Conservation (phyloP, 228 moss, liverwort and hornwort genomes). For the Sphagnum magellanicum region DNA sequence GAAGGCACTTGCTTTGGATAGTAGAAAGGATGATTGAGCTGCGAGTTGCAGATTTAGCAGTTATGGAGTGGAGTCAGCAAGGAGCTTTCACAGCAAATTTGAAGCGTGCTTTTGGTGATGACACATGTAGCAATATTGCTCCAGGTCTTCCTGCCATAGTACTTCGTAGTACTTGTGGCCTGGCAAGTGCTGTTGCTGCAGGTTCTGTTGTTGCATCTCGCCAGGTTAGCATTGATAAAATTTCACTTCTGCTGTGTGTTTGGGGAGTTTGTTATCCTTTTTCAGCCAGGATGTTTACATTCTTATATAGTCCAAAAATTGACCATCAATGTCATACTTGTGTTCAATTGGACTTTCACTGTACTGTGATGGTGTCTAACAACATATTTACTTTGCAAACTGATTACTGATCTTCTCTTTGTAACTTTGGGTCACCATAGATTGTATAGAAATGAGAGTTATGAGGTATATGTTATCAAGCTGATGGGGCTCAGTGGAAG, state of each 20-base stretch:
- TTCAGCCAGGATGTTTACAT: not conserved
- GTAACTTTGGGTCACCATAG: too few species aligned
- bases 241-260: not conserved
- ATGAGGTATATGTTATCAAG: too few species aligned
- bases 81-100: constrained; percentile 74
- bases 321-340: too few species aligned
- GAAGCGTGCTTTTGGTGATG: constrained; percentile 76
- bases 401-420: too few species aligned
- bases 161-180: constrained; percentile 75
- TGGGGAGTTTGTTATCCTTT: not conserved
- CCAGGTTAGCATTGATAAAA: constrained; percentile 36
- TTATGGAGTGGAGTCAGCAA: constrained; percentile 82
- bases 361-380: too few species aligned
- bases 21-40: constrained; percentile 89
- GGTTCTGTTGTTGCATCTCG: constrained; percentile 75
- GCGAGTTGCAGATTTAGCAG: constrained; percentile 79
- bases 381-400: too few species aligned
- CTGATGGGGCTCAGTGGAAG: too few species aligned
- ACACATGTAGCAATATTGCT: constrained; percentile 73
- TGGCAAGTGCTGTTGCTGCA: constrained; percentile 69
- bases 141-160: constrained; percentile 78
- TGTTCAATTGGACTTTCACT: too few species aligned
- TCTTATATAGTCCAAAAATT: not conserved
- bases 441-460: too few species aligned
- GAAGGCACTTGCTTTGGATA: constrained; percentile 78